Conservation (phyloP, 2,329 filamentous ascomycete species). For the Orbilia oligospora region DNA sequence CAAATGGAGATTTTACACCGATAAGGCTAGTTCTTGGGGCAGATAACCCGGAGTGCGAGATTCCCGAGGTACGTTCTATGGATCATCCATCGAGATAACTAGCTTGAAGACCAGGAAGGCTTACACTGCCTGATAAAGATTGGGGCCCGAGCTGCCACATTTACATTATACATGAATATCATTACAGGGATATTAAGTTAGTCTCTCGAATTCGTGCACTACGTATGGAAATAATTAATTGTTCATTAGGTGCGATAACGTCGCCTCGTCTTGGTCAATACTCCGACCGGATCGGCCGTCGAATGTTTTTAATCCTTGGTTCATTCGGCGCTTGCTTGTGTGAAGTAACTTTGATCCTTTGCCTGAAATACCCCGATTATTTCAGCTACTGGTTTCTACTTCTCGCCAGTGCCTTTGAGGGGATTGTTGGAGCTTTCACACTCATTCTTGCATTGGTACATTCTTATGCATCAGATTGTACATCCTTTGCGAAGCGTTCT, state of each 20-base stretch:
- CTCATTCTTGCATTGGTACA: constrained; percentile 83
- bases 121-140: constrained; percentile 67
- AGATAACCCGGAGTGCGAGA: constrained; percentile 84
- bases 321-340: constrained; percentile 80
- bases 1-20: constrained; percentile 70
- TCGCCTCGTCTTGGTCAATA: constrained; percentile 86
- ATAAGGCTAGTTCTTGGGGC: constrained; percentile 73
- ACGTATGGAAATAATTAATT: background rate
- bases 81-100: background rate
- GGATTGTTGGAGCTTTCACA: constrained; percentile 89
- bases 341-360: constrained; percentile 83
- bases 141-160: constrained; percentile 81
- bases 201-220: background rate
- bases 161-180: constrained; percentile 82
- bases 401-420: constrained; percentile 82
- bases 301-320: constrained; percentile 79
- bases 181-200: constrained; percentile 78
- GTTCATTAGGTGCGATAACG: constrained; percentile 75
- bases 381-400: constrained; percentile 85
- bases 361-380: constrained; percentile 79
- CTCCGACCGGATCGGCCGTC: constrained; percentile 89
- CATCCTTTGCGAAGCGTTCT: constrained; percentile 81
- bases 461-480: constrained; percentile 92
- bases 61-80: constrained; percentile 72
- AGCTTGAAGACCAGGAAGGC: background rate